Conservation (phyloP, 345 rosid species). For the Nasturtium officinale region DNA sequence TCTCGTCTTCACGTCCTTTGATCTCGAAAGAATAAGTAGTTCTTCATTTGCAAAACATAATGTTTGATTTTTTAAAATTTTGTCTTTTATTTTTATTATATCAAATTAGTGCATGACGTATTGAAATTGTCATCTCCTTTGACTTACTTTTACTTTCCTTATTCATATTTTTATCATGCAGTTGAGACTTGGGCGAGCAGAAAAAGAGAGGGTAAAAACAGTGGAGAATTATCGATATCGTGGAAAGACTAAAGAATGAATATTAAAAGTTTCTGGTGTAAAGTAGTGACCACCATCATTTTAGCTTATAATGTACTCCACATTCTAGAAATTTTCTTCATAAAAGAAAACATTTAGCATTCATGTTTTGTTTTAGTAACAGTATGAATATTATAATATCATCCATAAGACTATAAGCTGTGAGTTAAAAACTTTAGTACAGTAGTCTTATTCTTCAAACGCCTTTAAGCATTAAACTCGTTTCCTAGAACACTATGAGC, state of each 20-base stretch:
- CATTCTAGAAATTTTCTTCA: background rate
- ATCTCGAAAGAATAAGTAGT: conserved; percentile 18
- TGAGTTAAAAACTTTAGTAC: background rate
- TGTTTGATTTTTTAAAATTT: background rate
- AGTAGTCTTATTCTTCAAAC: background rate
- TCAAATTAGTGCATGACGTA: conserved; percentile 25
- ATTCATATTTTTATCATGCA: background rate
- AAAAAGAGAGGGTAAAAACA: background rate
- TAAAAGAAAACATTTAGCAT: background rate
- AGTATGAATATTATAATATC: background rate
- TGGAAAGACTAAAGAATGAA: conserved; percentile 10
- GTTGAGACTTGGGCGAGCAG: background rate
- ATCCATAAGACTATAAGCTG: background rate
- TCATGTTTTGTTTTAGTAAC: background rate
- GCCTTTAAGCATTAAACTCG: background rate
- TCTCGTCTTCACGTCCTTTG: conserved; percentile 6
- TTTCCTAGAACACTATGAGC: background rate
- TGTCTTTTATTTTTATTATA: background rate
- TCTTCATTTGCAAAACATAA: conserved; percentile 9
- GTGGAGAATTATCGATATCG: conserved; percentile 21
- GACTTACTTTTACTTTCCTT: conserved; percentile 21
- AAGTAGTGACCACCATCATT: conserved; percentile 31
- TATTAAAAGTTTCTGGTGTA: conserved; percentile 36
- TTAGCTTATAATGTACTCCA: conserved; percentile 22
- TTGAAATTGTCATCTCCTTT: background rate